Conservation (phyloP, 257 asterid species). For the Voacanga thouarsii region DNA sequence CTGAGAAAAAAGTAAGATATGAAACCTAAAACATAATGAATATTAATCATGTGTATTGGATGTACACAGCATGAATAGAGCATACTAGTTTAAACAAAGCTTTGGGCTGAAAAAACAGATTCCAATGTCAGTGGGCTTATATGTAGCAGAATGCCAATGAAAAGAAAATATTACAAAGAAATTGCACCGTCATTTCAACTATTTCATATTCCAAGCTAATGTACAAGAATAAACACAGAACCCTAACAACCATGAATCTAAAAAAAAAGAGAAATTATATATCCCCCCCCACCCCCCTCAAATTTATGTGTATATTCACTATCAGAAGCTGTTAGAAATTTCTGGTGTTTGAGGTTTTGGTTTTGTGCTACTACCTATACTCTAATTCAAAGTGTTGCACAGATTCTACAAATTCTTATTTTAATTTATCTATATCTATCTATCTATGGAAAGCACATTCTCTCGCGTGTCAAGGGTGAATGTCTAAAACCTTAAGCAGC, state of each 20-base stretch:
- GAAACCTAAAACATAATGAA: too few species aligned
- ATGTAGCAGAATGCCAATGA: too few species aligned
- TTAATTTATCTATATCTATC: neutral
- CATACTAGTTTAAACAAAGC: neutral
- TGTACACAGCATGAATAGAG: neutral
- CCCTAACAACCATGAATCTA: neutral
- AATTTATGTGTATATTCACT: too few species aligned
- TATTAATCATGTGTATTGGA: too few species aligned
- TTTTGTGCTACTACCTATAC: neutral
- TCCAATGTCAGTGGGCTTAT: too few species aligned
- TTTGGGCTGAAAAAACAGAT: neutral
- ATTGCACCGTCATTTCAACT: neutral
- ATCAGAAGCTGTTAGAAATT: neutral
- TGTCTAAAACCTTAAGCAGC: neutral
- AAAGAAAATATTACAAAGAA: too few species aligned
- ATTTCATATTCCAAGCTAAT: neutral
- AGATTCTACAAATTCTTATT: neutral
- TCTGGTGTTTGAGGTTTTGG: neutral
- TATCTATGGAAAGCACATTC: neutral
- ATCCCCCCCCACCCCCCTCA: neutral
- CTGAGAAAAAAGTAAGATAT: too few species aligned
- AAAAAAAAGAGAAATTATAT: neutral
- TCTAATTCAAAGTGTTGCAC: neutral
- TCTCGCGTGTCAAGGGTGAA: neutral
- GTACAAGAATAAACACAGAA: neutral